Base-by-base conservation (phyloP, 2,329 filamentous ascomycete genomes). In the Chrysoporthe puriensis region DNA sequence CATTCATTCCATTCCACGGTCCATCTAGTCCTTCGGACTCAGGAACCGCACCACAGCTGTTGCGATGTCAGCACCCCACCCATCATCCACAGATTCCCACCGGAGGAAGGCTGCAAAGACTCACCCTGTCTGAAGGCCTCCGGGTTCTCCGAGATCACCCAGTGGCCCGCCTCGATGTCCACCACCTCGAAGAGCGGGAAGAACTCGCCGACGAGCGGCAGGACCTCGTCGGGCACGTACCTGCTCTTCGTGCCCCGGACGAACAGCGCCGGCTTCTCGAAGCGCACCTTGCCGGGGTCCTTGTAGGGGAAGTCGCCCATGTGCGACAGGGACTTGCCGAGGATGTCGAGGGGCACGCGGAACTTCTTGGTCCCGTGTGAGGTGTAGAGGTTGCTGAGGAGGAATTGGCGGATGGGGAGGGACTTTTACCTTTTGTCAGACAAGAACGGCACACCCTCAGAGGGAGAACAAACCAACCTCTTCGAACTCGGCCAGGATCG, bases 291-390 rank as follows among this genome's bases (percentile, higher is more conserved):
- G n/a, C 86, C 84, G 0, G 94, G 90, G 73, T 93, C 84, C 72
- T 86, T 90, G 81, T 90, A 97, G 0, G 96, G 95, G 74, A 99
- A 99, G 73, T 96, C 93, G 1, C 92, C 93, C 81, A 98, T 87
- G 71, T 92, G 84, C 72, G 89, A 86, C 52, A 99, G 82, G 0
- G 89, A 84, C 60, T 84, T 83, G 4, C 85, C 89, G 0, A 99
- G 82, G 3, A 87, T 89, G 59, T 86, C 83, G 13, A 99, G 81
- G 0, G 96, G 95, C 3, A 98, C 88, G 40, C 92, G 87, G 80
- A 96, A 97, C 73, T 87, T 89, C 73, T 91, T 86, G 2, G 82
- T 82, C 18, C 77, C 79, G 0, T 73, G 64, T 1, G 84, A 82
- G 5, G 89, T 87, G 72, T 91, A 79, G 50, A 98, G 83, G 76